Conservation (phyloP, 2,329 filamentous ascomycete genomes). For the Fusarium tupiense region DNA sequence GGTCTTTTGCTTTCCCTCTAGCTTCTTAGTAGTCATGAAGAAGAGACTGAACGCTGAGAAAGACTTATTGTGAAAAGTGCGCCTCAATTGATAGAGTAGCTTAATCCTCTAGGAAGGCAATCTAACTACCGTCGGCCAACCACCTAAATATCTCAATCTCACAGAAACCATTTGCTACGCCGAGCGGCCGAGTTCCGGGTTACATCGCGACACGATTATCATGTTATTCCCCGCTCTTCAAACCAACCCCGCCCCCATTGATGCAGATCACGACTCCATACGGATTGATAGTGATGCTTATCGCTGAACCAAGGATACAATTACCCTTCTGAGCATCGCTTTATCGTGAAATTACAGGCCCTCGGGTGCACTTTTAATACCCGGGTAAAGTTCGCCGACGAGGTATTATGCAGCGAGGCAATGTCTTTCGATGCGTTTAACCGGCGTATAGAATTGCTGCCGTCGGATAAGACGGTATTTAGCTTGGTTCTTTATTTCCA, state of each 20-base stretch:
- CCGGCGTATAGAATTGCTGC: not conserved
- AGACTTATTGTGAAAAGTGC: no score
- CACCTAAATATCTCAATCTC: not conserved
- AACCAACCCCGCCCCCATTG: not conserved
- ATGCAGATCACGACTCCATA: not conserved
- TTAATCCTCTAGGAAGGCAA: not conserved
- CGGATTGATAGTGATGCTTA: not conserved
- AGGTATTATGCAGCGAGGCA: not conserved
- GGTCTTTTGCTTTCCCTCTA: no score
- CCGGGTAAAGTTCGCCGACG: not conserved
- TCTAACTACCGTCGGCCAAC: not conserved
- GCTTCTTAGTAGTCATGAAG: not conserved
- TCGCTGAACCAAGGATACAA: not conserved
- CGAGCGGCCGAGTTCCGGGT: not conserved
- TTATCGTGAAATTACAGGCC: not conserved
- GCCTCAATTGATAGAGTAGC: not conserved
- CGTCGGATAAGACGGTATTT: not conserved
- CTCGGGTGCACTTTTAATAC: not conserved
- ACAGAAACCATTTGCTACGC: not conserved
- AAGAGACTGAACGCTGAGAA: no score
- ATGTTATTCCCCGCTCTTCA: not conserved
- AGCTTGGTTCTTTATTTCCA: not conserved
- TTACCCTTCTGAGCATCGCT: not conserved
- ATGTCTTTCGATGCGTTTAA: not conserved
- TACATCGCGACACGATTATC: not conserved